These are phyloP conservation scores for Hypoxylon fragiforme DNA, from an alignment of 495 filamentous ascomycete species.

Conservation along the genomic window DNA sequence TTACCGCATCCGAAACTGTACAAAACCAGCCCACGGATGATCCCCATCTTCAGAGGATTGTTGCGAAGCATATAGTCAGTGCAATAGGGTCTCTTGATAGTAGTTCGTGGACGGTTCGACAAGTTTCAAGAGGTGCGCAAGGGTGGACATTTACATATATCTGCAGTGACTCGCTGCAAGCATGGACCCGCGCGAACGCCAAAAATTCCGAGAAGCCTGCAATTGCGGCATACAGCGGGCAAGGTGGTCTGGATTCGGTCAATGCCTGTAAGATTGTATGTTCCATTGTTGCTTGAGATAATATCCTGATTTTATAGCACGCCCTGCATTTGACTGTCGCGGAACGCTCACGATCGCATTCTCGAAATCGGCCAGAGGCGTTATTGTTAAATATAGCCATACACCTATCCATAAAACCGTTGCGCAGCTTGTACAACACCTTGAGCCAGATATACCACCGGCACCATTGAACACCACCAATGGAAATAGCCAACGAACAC, in stretches of 20 bases:
- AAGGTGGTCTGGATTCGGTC: slow-evolving; percentile 43
- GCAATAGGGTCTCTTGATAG: slow-evolving; percentile 43
- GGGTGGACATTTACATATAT: slow-evolving; percentile 54
- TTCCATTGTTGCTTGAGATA: background rate
- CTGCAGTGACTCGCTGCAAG: slow-evolving; percentile 52
- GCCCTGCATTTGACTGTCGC: slow-evolving; percentile 55
- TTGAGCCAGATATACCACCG: slow-evolving; percentile 38
- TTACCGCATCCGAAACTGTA: slow-evolving; percentile 43
- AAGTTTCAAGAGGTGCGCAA: slow-evolving; percentile 43
- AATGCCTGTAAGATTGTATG: slow-evolving; percentile 38
- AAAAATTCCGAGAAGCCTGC: slow-evolving; percentile 40
- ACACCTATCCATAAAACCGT: slow-evolving; percentile 53
- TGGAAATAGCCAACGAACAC: slow-evolving; percentile 22
- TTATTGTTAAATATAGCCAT: slow-evolving; percentile 53
- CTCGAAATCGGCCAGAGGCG: slow-evolving; percentile 40
- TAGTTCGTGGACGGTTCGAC: slow-evolving; percentile 47
- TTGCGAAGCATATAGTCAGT: slow-evolving; percentile 46
- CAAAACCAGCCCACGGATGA: slow-evolving; percentile 48
- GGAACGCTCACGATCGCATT: slow-evolving; percentile 50
- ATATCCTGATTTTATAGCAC: slow-evolving; percentile 40
- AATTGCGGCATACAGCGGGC: slow-evolving; percentile 49
- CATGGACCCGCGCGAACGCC: slow-evolving; percentile 48
- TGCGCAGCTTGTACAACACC: slow-evolving; percentile 43
- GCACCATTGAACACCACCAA: slow-evolving; percentile 12
- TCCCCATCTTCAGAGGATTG: slow-evolving; percentile 45